A percentile compares a stretch with the other conserved stretches of the same genome.
Evolutionary conservation across 164 flowering plant species (phyloP).

Genomic region (Euptelea pleiosperma): DNA sequence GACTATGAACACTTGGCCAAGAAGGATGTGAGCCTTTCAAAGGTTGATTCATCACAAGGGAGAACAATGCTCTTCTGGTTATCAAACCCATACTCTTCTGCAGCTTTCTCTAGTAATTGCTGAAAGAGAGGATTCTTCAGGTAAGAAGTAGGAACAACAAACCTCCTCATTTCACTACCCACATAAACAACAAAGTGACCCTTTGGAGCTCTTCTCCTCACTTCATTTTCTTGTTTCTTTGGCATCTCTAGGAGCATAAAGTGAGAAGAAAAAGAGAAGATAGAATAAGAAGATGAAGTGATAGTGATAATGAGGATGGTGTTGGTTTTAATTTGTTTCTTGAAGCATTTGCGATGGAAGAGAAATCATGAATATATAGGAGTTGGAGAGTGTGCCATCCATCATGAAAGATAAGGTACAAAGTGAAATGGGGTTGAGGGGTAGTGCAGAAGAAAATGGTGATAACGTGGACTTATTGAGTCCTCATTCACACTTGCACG

Average conservation of each 20-base stretch:
- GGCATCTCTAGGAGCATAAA: conserved; percentile 6
- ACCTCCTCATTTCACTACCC: conserved; percentile 32
- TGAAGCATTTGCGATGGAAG: conserved; percentile 4
- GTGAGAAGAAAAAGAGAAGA: background rate
- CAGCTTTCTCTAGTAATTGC: conserved; percentile 41
- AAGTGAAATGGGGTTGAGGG: conserved; percentile 3
- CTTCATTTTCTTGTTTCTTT: conserved; percentile 9
- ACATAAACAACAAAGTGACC: conserved; percentile 55
- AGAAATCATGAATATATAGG: conserved; percentile 4
- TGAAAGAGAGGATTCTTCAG: conserved; percentile 39
- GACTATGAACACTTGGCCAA: conserved; percentile 7
- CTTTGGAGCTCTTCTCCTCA: conserved; percentile 33
- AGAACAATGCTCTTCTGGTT: conserved; percentile 26
- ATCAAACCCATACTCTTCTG: conserved; percentile 45
- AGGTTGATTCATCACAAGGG: conserved; percentile 44
- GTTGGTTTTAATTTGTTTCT: background rate
- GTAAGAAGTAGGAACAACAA: conserved; percentile 35
- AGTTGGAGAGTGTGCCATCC: conserved; percentile 19
- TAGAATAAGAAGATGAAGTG: background rate
- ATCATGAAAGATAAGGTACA: conserved; percentile 7
- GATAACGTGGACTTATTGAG: background rate
- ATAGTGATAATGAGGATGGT: background rate
- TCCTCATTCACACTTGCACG: too few species aligned
- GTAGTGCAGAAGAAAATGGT: background rate
- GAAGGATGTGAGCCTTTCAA: conserved; percentile 19